These are phyloP conservation scores for Boletus sp. DNA, from an alignment of 1,284 basidiomycete genomes.

Conservation along the genomic window DNA sequence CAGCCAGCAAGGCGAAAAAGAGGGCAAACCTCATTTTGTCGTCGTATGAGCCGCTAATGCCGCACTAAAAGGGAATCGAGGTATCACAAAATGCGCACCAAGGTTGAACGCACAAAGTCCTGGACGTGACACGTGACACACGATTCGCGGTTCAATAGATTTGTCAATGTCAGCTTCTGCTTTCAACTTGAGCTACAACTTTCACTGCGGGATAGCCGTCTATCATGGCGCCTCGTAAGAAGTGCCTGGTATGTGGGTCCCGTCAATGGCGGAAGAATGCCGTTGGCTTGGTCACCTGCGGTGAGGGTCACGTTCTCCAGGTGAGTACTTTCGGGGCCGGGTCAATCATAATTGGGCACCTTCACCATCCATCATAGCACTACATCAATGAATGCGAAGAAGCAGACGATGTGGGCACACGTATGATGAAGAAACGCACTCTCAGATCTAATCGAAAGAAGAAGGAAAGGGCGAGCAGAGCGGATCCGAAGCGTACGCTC, in stretches of 20 bases:
- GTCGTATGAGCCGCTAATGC: not conserved
- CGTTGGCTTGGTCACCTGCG: conserved; percentile 68
- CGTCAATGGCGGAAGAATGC: conserved; percentile 75
- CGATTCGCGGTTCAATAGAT: no score
- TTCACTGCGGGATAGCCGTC: no score
- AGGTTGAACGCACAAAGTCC: not conserved
- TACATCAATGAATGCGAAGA: conserved; percentile 72
- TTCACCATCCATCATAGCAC: conserved; percentile 41
- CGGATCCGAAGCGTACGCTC: conserved; percentile 54
- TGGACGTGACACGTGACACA: not conserved
- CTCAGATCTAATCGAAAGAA: conserved; percentile 52
- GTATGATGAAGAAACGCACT: conserved; percentile 57
- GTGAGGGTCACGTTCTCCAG: conserved; percentile 76
- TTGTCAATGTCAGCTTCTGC: no score
- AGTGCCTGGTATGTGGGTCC: conserved; percentile 69
- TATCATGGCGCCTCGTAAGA: conserved; percentile 52
- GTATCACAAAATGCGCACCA: not conserved
- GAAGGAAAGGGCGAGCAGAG: conserved; percentile 45
- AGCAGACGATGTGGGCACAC: conserved; percentile 51
- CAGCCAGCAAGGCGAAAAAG: conserved; percentile 39
- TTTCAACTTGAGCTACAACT: no score
- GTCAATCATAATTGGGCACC: not conserved
- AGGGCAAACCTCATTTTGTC: conserved; percentile 40
- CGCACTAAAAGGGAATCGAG: not conserved
- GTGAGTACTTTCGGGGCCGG: conserved; percentile 35